These are phyloP conservation scores for Solanum bulbocastanum DNA, from an alignment of 257 asterid genomes.

Conservation along the genomic window DNA sequence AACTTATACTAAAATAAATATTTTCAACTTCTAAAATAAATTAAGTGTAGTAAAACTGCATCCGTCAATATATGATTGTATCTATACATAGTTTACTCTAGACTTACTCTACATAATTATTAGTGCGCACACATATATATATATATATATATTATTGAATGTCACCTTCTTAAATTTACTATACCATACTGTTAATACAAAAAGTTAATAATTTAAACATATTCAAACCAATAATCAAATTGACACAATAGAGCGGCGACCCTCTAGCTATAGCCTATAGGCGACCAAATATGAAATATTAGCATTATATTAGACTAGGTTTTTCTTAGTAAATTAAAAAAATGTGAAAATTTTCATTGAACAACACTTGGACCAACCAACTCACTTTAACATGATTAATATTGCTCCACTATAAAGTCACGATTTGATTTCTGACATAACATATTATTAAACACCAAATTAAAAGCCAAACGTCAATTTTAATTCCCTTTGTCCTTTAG, in stretches of 20 bases:
- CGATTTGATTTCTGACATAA: not conserved
- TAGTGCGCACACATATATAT: too few relatives aligned
- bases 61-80: not conserved
- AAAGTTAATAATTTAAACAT: not conserved
- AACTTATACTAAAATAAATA: too few relatives aligned
- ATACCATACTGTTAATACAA: not conserved
- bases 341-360: not conserved
- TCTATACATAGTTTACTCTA: not conserved
- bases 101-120: not conserved
- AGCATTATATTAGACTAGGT: not conserved
- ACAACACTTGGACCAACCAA: conserved; percentile 5
- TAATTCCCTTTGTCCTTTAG: not conserved
- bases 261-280: not conserved
- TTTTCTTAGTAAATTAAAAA: not conserved
- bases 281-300: not conserved
- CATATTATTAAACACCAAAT: not conserved
- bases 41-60: not conserved
- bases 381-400: not conserved
- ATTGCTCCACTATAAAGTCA: conserved; percentile 3
- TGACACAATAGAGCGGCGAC: not conserved
- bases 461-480: conserved; percentile 9
- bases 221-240: not conserved
- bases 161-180: not conserved
- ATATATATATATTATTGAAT: too few relatives aligned
- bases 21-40: too few relatives aligned